Base-by-base conservation (phyloP, 2,329 filamentous ascomycete species). In the Cytospora chrysosperma region DNA sequence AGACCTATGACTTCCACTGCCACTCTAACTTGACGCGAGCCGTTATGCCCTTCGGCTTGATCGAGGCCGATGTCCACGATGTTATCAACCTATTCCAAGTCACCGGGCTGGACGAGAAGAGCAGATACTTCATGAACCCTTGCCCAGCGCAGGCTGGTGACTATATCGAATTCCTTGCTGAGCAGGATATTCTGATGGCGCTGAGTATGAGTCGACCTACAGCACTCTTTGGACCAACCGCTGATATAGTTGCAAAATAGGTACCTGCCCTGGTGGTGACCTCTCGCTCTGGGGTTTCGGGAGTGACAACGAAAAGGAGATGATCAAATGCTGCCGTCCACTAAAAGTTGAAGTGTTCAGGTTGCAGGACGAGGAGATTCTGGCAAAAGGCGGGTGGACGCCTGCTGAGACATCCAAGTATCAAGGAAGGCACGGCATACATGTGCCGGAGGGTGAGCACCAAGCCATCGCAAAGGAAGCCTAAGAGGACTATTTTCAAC, bases 21-120 rank as follows among this genome's bases (percentile, higher is more conserved):
- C 91, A 94, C 71, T 92, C 88, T 1, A 96, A 96, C 73, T 82
- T 96, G 13, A 86, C 85, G 1, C 85, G 92, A 4, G 89, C 92
- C 0, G 85, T 95, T 2, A 66, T 88, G 1, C 87, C 88, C 0
- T 87, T 81, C 65, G 90, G 90, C 0, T 74, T 95, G 50, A 82
- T 79, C 6, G 92, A 95, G 75, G 79, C 80, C 32, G 91, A 95
- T 71, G 86, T 95, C 1, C 92, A 96, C 70, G 91, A 96, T 73
- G 91, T 96, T 0, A 81, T 96, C 60, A 96, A 96, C 71, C 80
- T 96, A 3, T 95, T 96, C 72, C 92, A 96, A 74, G 90, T 93
- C 8, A 95, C 92, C 0, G 91, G 91, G 0, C 73, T 95, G 54
- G 88, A 95, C 70, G 79, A 84, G 59, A 71, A 88, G 65, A 91